Conservation (phyloP, 2,329 filamentous ascomycete genomes). For the Coleophoma cylindrospora region DNA sequence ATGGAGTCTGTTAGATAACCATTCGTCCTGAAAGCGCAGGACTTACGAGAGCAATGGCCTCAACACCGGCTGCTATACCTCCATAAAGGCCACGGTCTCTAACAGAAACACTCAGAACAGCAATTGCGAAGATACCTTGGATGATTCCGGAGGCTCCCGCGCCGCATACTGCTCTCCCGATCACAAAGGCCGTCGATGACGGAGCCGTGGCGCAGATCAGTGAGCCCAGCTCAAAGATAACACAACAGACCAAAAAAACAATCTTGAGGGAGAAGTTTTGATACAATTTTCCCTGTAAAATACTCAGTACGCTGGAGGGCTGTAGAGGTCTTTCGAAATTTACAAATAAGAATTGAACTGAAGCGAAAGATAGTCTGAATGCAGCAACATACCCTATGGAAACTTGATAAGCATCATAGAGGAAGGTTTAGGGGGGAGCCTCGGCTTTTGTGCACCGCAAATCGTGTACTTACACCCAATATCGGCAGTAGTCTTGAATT, state of each 20-base stretch:
- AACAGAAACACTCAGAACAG: neutral
- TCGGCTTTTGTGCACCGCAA: neutral
- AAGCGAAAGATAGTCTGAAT: constrained; percentile 24
- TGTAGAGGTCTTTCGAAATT: neutral
- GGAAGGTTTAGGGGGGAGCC: too few relatives aligned
- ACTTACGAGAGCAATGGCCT: constrained; percentile 3
- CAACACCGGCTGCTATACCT: neutral
- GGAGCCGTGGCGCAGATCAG: constrained; percentile 19
- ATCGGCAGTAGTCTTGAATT: constrained; percentile 30
- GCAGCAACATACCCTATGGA: constrained; percentile 11
- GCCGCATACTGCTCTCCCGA: constrained; percentile 20
- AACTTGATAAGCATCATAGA: neutral
- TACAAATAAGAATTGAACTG: constrained; percentile 5
- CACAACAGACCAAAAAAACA: constrained; percentile 10
- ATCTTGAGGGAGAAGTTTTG: constrained; percentile 15
- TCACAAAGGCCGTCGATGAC: constrained; percentile 17
- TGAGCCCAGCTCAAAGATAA: constrained; percentile 22
- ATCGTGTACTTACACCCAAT: constrained; percentile 31
- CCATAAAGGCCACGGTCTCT: constrained; percentile 1
- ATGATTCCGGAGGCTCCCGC: constrained; percentile 16
- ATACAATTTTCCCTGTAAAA: constrained; percentile 10
- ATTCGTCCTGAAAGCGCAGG: constrained; percentile 8
- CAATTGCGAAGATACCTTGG: constrained; percentile 25
- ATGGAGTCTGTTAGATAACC: neutral
- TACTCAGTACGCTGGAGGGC: too few relatives aligned